These are phyloP conservation scores for Teratosphaeria viscida DNA, from an alignment of 2,329 filamentous ascomycete species.

Conservation along the genomic window DNA sequence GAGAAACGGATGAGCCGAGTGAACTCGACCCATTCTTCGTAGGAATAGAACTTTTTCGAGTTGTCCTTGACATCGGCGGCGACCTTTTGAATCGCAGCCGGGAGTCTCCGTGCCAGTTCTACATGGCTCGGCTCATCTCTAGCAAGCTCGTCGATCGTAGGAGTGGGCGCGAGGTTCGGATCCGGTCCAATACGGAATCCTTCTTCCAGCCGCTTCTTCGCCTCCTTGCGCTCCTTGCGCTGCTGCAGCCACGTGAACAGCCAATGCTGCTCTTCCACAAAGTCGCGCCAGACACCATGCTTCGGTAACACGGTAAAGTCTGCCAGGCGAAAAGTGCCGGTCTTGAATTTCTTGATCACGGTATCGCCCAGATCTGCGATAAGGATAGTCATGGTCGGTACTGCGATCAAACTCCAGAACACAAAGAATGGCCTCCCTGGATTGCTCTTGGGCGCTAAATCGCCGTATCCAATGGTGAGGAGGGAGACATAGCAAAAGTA, in stretches of 20 bases:
- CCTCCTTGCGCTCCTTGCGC: constrained; percentile 19
- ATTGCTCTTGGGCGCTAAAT: constrained; percentile 65
- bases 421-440: constrained; percentile 78
- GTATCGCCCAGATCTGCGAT: constrained; percentile 79
- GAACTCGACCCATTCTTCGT: constrained; percentile 80
- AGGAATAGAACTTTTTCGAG: constrained; percentile 57
- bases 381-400: constrained; percentile 81
- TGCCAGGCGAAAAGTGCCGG: constrained; percentile 49
- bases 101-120: constrained; percentile 51
- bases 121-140: constrained; percentile 41
- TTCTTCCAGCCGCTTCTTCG: constrained; percentile 31
- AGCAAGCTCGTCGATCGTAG: constrained; percentile 36
- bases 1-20: constrained; percentile 60
- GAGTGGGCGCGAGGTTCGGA: constrained; percentile 10
- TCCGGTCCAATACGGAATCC: constrained; percentile 38
- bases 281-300: constrained; percentile 43
- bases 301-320: constrained; percentile 58
- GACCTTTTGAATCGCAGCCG: constrained; percentile 59
- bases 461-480: constrained; percentile 70
- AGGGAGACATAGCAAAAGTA: constrained; percentile 82
- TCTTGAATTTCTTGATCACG: constrained; percentile 56
- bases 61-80: constrained; percentile 51
- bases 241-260: constrained; percentile 29
- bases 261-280: constrained; percentile 39
- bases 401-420: constrained; percentile 78